Evolutionary conservation across 371 early-diverging fungal genomes (phyloP), one percentile per base, ranked within the genome.

Genomic region (Syncephalastrum monosporum): DNA sequence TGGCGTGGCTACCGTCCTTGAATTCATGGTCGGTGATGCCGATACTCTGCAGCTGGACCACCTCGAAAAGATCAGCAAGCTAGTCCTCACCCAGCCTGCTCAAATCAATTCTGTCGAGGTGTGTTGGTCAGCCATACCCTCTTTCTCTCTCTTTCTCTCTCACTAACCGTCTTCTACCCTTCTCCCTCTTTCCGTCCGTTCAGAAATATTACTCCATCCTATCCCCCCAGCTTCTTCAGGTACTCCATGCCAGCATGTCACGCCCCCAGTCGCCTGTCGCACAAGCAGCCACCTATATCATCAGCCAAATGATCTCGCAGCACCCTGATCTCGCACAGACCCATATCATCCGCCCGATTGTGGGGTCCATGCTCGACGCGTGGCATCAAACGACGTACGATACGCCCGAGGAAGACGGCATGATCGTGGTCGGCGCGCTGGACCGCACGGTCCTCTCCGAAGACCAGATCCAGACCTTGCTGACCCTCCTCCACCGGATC

Each of bases 71-170:
- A 66, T 88, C 2, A 67, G 89, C 4, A 75, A 79, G 41, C 57
- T 92, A 12, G 75, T 90, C 14, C 64, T 85, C 5, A 79, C 89
- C n/a, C 82, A 86, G 4, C 87, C 88, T 13, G 73, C 70, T 47
- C 86, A 86, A 63, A 77, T 78, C 66, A 58, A 79, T 15, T 85
- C 88, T 2, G 69, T 76, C 5, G 83, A 84, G 62, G 72, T 75
- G 51, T 25, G 47, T 4, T 57, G 1, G 44, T 19, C n/a, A n/a
- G n/a, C n/a, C n/a, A n/a, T n/a, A n/a, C n/a, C n/a, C n/a, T n/a
- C n/a, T n/a, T n/a, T n/a, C n/a, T n/a, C n/a, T n/a, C n/a, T n/a
- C n/a, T n/a, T n/a, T n/a, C n/a, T n/a, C n/a, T n/a, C n/a, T n/a
- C n/a, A n/a, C n/a, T n/a, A n/a, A n/a, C n/a, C n/a, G n/a, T n/a